Evolutionary conservation across 495 filamentous ascomycete species (phyloP).

Genomic region (Acidomyces sp.): DNA sequence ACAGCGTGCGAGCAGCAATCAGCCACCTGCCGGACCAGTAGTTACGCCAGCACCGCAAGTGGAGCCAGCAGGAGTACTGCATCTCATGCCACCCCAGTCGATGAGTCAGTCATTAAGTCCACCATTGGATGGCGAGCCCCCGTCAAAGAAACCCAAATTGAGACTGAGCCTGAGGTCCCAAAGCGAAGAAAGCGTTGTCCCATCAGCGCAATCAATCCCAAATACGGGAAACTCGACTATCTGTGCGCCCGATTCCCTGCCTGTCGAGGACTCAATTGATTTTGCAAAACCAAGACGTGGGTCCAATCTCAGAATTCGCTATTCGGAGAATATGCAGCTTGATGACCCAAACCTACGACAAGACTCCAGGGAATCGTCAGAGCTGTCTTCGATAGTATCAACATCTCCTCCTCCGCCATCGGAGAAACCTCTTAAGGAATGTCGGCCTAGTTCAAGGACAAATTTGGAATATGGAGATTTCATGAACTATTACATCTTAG

Average conservation of each 20-base stretch:
- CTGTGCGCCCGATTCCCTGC: not conserved
- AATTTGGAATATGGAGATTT: slow-evolving; percentile 7
- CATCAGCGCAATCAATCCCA: not conserved
- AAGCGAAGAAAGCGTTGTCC: not conserved
- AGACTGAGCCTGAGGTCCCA: slow-evolving; percentile 6
- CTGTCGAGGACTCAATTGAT: not conserved
- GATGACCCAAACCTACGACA: slow-evolving; percentile 7
- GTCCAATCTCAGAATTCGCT: slow-evolving; percentile 10
- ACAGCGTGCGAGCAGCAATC: not conserved
- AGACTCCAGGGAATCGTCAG: slow-evolving; percentile 2
- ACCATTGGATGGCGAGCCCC: slow-evolving; percentile 5
- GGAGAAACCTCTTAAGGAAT: not conserved
- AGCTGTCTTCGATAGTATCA: slow-evolving; percentile 1
- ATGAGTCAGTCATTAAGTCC: not conserved
- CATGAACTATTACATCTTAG: slow-evolving; percentile 8
- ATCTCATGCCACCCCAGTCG: no score
- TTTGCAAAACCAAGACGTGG: slow-evolving; percentile 3
- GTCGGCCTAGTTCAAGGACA: slow-evolving; percentile 1
- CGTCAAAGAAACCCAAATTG: slow-evolving; percentile 8
- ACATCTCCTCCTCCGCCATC: slow-evolving; percentile 1
- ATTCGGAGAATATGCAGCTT: slow-evolving; percentile 16
- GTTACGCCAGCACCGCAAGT: slow-evolving; percentile 1
- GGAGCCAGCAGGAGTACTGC: not conserved
- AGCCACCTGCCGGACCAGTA: not conserved
- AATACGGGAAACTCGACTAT: no score